phyloP scores from a whole-genome alignment of 2,329 filamentous ascomycete genomes.

The Colletotrichum agaves region DNA sequence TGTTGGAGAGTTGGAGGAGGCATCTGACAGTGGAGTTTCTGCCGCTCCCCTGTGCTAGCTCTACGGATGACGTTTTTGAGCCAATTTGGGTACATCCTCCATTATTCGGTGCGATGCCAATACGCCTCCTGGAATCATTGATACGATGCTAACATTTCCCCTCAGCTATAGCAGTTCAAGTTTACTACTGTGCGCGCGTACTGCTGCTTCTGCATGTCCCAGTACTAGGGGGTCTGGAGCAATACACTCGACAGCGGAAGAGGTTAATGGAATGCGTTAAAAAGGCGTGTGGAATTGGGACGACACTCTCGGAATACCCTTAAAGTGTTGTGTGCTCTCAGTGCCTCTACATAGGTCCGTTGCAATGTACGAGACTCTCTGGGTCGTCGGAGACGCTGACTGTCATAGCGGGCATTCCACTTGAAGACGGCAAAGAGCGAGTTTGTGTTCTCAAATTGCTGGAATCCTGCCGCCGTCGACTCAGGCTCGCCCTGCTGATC shows the following conservation, averaged over 20 bases:
- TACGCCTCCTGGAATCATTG: background rate
- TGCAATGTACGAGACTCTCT: too few species aligned
- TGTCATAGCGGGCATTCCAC: slow-evolving; percentile 21
- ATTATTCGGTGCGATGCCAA: slow-evolving; percentile 35
- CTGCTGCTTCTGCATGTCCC: slow-evolving; percentile 38
- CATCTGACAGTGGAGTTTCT: slow-evolving; percentile 56
- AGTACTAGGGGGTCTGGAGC: slow-evolving; percentile 35
- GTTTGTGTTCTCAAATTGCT: slow-evolving; percentile 7
- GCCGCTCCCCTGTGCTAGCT: slow-evolving; percentile 48
- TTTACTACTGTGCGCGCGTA: slow-evolving; percentile 39
- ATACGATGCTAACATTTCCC: background rate
- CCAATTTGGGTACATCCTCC: slow-evolving; percentile 39
- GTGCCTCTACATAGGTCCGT: slow-evolving; percentile 39
- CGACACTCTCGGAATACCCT: slow-evolving; percentile 40
- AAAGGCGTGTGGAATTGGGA: slow-evolving; percentile 41
- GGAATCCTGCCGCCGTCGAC: slow-evolving; percentile 1
- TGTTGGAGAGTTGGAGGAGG: slow-evolving; percentile 61
- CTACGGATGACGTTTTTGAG: slow-evolving; percentile 28
- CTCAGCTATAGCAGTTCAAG: slow-evolving; percentile 38
- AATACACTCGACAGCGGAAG: slow-evolving; percentile 38
- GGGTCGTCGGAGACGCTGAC: background rate
- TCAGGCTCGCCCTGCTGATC: slow-evolving; percentile 15
- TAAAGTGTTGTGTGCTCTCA: slow-evolving; percentile 42
- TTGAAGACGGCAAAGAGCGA: slow-evolving; percentile 14
- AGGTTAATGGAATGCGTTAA: slow-evolving; percentile 39